Conservation (phyloP, 805 yeast genomes). For the Metschnikowia dekortorum region DNA sequence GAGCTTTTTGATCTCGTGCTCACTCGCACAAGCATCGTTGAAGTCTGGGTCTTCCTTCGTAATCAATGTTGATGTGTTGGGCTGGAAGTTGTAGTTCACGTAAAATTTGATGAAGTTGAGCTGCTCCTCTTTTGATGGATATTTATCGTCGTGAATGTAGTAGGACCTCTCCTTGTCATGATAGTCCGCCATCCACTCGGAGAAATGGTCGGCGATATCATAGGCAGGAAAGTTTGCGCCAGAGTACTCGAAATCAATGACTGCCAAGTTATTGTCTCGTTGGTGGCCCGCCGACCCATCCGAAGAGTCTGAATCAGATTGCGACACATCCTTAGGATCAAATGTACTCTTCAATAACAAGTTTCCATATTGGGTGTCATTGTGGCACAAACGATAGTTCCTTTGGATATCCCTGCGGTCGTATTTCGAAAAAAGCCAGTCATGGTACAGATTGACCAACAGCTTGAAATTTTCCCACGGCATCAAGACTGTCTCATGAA, state of each 20-base stretch:
- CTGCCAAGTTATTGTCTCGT: slow-evolving; percentile 60
- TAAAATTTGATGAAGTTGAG: slow-evolving; percentile 73
- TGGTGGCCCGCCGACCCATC: slow-evolving; percentile 26
- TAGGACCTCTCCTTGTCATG: slow-evolving; percentile 53
- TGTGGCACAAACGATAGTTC: slow-evolving; percentile 80
- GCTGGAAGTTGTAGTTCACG: slow-evolving; percentile 53
- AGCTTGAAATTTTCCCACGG: slow-evolving; percentile 48
- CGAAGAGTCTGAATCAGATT: slow-evolving; percentile 9
- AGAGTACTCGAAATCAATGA: slow-evolving; percentile 94
- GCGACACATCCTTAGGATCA: slow-evolving; percentile 45
- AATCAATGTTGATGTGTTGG: slow-evolving; percentile 30
- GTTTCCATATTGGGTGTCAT: slow-evolving; percentile 96
- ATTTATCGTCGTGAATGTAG: slow-evolving; percentile 50
- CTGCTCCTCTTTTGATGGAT: slow-evolving; percentile 67
- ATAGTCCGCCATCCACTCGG: slow-evolving; percentile 97
- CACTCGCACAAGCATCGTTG: slow-evolving; percentile 16
- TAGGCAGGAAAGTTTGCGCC: slow-evolving; percentile 87
- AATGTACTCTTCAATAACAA: slow-evolving; percentile 57
- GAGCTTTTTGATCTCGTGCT: slow-evolving; percentile 45
- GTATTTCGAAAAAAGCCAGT: slow-evolving; percentile 57
- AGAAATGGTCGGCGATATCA: slow-evolving; percentile 89
- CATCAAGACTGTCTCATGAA: slow-evolving; percentile 39
- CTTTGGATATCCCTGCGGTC: slow-evolving; percentile 40
- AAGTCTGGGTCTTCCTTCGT: slow-evolving; percentile 15
- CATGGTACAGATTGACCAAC: slow-evolving; percentile 48